Conservation (phyloP, 495 filamentous ascomycete genomes). For the Aspergillus leporis region DNA sequence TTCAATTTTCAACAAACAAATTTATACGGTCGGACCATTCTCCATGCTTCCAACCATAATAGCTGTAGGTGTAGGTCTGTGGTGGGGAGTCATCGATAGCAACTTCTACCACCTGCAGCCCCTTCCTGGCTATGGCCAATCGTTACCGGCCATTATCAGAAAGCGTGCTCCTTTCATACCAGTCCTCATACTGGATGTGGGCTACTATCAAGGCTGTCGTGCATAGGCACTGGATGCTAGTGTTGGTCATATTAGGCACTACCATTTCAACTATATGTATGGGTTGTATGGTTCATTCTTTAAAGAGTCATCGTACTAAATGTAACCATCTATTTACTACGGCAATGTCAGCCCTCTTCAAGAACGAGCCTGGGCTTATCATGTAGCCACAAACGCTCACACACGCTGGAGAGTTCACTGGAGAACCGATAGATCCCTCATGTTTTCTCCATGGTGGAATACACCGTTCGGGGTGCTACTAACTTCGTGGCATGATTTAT, state of each 20-base stretch:
- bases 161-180: constrained; percentile 39
- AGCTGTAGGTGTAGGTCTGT: too few species aligned
- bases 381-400: constrained; percentile 9
- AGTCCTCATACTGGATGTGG: constrained; percentile 32
- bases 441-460: constrained; percentile 12
- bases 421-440: constrained; percentile 23
- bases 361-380: constrained; percentile 18
- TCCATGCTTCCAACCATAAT: too few species aligned
- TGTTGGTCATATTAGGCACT: constrained; percentile 27
- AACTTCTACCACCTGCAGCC: too few species aligned
- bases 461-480: not conserved
- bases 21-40: too few species aligned
- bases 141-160: too few species aligned
- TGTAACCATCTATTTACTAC: constrained; percentile 31
- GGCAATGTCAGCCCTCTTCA: constrained; percentile 39
- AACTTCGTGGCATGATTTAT: not conserved
- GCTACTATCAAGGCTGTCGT: constrained; percentile 26
- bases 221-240: constrained; percentile 36
- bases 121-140: too few species aligned
- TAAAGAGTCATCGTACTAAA: not conserved
- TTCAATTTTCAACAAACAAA: too few species aligned
- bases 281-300: constrained; percentile 11
- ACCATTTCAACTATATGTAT: constrained; percentile 35
- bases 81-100: too few species aligned
- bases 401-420: constrained; percentile 16